Conservation (phyloP, 257 asterid species). For the Ehretia macrophylla region DNA sequence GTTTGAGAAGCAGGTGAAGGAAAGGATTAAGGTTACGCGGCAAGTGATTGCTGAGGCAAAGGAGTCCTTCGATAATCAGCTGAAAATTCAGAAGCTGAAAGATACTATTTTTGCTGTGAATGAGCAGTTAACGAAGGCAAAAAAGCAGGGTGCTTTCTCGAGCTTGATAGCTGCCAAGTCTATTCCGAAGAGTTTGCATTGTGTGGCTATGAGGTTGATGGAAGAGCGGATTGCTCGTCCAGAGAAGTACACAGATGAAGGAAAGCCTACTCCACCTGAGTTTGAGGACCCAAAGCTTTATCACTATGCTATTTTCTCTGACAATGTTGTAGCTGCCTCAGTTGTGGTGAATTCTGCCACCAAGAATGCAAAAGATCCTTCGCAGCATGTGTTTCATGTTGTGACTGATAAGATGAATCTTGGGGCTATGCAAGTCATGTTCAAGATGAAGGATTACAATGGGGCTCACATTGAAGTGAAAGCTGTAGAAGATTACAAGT, state of each 20-base stretch:
- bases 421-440: constrained; percentile 59
- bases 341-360: constrained; percentile 52
- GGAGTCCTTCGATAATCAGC: constrained; percentile 44
- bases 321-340: constrained; percentile 48
- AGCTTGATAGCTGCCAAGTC: constrained; percentile 56
- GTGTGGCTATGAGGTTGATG: constrained; percentile 45
- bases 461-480: constrained; percentile 42
- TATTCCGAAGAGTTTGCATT: constrained; percentile 47
- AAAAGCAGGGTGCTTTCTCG: constrained; percentile 44
- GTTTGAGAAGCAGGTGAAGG: constrained; percentile 48
- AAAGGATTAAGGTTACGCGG: constrained; percentile 34
- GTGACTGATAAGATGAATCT: constrained; percentile 53
- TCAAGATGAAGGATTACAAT: constrained; percentile 35
- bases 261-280: constrained; percentile 32
- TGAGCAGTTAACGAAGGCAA: constrained; percentile 38
- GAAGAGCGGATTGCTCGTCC: constrained; percentile 33
- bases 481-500: constrained; percentile 42
- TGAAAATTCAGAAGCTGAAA: constrained; percentile 47
- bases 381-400: constrained; percentile 51
- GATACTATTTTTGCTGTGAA: constrained; percentile 39
- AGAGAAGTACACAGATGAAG: constrained; percentile 37
- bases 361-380: constrained; percentile 41
- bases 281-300: constrained; percentile 46
- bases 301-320: constrained; percentile 52
- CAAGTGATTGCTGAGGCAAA: constrained; percentile 42